Evolutionary conservation across 768 basidiomycete genomes (phyloP), one percentile per base, ranked within the genome.

Genomic region (Gymnopilus junonius): DNA sequence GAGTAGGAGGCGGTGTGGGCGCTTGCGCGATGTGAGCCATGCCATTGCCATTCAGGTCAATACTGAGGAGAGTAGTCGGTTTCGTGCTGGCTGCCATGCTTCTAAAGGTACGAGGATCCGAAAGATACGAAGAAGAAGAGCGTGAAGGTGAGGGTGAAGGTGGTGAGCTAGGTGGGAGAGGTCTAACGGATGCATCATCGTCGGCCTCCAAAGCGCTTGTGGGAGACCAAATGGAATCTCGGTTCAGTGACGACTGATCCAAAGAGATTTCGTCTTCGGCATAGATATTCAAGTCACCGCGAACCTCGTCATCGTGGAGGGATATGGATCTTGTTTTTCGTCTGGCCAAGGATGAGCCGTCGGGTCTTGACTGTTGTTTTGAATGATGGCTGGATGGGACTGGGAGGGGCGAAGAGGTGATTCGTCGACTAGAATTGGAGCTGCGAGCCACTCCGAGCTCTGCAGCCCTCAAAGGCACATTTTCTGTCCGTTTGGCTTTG

Each of bases 1-100:
- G 70, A 53, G 84, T 81, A 5, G 85, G 78, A 8, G 81, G 77
- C 0, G 89, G 85, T 25, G 90, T 89, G 35, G 79, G 71, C 40
- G 92, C 93, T 71, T 97, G 92, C 6, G 95, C 95, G 67, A 97
- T 97, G 75, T 97, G 94, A 0, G 91, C 95, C 82, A 95, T 89
- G 12, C 91, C 92, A 66, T 88, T 88, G 7, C 88, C 86, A 46
- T 84, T 86, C 25, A 94, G 74, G 70, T 98, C 96, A 64, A 97
- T 86, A 67, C 92, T 94, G n/a, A 97, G 80, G 25, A 98, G 76
- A 0, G 96, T 99, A 5, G 96, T 99, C 2, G 95, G 96, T 75
- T 97, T 97, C 12, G 96, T 99, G 69, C 91, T 93, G 6, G 91
- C 93, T 27, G 90, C 87, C 70, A 90, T 89, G 70, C 91, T 93